Conservation (phyloP, 306 rosid species). For the Carpinus fangiana region DNA sequence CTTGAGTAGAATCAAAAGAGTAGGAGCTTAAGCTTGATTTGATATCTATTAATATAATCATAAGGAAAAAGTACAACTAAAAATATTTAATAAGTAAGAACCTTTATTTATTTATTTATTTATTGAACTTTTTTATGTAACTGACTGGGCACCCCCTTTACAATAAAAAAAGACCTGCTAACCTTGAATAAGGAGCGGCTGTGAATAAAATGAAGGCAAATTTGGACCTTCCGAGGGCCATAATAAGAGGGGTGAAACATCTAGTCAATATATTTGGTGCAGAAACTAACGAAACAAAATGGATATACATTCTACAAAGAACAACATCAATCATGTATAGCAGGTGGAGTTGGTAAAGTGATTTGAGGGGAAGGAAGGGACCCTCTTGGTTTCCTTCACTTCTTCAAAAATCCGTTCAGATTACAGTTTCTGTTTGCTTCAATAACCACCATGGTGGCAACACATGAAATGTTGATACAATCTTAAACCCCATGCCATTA, state of each 20-base stretch:
- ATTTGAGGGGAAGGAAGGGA: conserved; percentile 13
- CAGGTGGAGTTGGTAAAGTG: conserved; percentile 27
- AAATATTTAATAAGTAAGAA: too few species aligned
- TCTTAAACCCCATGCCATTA: neutral
- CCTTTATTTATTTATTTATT: too few species aligned
- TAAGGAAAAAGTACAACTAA: too few species aligned
- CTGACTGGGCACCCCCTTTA: neutral
- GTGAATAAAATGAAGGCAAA: neutral
- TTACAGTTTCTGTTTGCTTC: neutral
- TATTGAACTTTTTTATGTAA: too few species aligned
- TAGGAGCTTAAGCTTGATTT: too few species aligned
- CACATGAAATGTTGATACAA: too few species aligned
- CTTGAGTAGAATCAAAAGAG: too few species aligned
- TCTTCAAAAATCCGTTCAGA: neutral
- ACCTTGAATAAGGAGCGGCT: neutral
- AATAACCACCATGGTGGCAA: too few species aligned
- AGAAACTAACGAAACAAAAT: conserved; percentile 12
- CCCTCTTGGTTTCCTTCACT: conserved; percentile 1
- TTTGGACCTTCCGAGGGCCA: neutral
- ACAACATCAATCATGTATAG: conserved; percentile 30
- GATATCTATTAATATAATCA: too few species aligned
- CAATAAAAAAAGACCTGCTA: neutral
- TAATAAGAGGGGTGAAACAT: conserved; percentile 8
- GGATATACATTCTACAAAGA: neutral
- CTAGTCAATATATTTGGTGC: conserved; percentile 10